These are phyloP conservation scores for Elsinoe fawcettii DNA, from an alignment of 2,329 filamentous ascomycete genomes.

Conservation along the genomic window DNA sequence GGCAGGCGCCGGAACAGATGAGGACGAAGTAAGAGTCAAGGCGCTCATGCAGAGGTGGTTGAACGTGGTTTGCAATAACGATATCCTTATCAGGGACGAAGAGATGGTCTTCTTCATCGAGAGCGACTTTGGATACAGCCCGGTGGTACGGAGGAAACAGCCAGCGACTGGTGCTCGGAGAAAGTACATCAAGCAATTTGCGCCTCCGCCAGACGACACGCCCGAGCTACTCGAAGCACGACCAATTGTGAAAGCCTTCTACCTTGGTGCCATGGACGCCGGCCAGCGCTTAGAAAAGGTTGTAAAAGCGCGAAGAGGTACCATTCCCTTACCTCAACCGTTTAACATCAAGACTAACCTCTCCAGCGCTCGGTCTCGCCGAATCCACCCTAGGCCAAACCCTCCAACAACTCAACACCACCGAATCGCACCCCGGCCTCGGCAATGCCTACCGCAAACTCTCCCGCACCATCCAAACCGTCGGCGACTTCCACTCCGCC, in stretches of 20 bases:
- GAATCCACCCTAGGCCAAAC: constrained; percentile 93
- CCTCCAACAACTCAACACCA: constrained; percentile 73
- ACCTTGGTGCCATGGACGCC: constrained; percentile 91
- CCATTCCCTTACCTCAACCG: constrained; percentile 21
- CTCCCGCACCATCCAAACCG: constrained; percentile 84
- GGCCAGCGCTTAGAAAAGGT: constrained; percentile 93
- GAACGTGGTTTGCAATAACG: constrained; percentile 85
- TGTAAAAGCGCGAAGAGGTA: constrained; percentile 86
- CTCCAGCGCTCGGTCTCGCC: constrained; percentile 74
- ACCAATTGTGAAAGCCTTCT: constrained; percentile 90
- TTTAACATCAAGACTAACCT: constrained; percentile 24
- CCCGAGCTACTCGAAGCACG: constrained; percentile 85
- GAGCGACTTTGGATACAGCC: constrained; percentile 96
- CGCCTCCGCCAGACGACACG: constrained; percentile 92
- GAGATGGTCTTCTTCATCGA: constrained; percentile 99
- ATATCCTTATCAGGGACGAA: constrained; percentile 87
- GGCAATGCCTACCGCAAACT: constrained; percentile 89
- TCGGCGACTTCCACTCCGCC: constrained; percentile 90
- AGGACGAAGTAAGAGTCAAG: constrained; percentile 87
- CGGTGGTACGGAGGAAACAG: constrained; percentile 90
- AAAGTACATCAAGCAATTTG: constrained; percentile 97
- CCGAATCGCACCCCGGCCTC: constrained; percentile 83
- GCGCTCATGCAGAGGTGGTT: constrained; percentile 87
- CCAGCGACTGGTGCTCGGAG: constrained; percentile 90
- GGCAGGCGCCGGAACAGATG: constrained; percentile 89